Base-by-base conservation (phyloP, 2,329 filamentous ascomycete genomes). In the Aureobasidium leucospermi region DNA sequence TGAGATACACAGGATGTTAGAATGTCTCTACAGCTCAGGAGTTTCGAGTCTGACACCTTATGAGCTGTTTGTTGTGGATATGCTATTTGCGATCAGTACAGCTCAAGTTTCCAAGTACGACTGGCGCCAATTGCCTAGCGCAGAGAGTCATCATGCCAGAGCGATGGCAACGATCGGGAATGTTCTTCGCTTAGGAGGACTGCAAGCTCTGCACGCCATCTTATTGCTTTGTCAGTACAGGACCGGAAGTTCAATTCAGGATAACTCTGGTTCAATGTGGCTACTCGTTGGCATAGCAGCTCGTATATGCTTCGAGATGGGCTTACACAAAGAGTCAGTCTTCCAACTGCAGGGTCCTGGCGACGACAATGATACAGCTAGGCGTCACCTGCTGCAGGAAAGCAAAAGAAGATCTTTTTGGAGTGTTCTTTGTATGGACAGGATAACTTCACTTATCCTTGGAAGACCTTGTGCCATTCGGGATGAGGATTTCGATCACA, bases 231-330 rank as follows among this genome's bases (percentile, higher is more conserved):
- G 75, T 15, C 75, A 78, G 49, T 78, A 76, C 61, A 67, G 75
- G 4, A 72, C 76, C 64, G 71, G 73, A 0, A 76, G 71, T 1
- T 74, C 73, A 0, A 71, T 74, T 1, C 76, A 61, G 39, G 64
- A 65, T 36, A 62, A 65, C 36, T 63, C 61, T 1, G 62, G 61
- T 4, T 62, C 74, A 56, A 71, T 78, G 31, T 78, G 76, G 75
- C 75, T 78, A 62, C 68, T 77, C 2, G 74, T 78, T 11, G 74
- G 75, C 0, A 71, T 76, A 7, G 74, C 75, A 1, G 73, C 73
- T 0, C 67, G 74, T 6, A 75, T 74, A 32, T 74, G 74, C 63
- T 75, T 90, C 31, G 88, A 91, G 70, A 77, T 77, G 48, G 75
- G 75, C 0, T 62, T 78, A 0, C 75, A 78, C 60, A 69, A 73